Evolutionary conservation across 148 eudicot species (phyloP).

Genomic region (Rhododendron kiyosumense): DNA sequence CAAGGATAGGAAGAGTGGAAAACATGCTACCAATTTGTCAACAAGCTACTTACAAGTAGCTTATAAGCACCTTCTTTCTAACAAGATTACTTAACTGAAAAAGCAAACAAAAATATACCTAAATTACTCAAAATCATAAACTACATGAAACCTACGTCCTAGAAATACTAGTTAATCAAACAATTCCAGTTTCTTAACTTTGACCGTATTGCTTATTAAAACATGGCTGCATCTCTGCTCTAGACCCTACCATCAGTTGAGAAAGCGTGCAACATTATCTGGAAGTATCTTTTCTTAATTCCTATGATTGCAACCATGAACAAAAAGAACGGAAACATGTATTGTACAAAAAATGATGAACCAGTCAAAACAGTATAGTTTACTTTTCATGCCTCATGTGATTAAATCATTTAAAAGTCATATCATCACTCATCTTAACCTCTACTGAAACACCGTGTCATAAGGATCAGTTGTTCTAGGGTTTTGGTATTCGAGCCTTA

Average conservation of each 20-base stretch:
- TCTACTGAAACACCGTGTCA: not conserved
- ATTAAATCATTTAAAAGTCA: not conserved
- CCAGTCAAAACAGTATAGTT: not conserved
- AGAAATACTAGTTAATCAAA: not conserved
- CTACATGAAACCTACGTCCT: not conserved
- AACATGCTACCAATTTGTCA: not conserved
- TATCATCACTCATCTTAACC: not conserved
- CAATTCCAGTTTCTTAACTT: not conserved
- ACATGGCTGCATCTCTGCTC: not conserved
- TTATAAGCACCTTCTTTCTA: not conserved
- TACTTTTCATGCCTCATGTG: not conserved
- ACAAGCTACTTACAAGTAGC: not conserved
- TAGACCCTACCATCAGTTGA: not conserved
- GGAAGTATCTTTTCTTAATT: not conserved
- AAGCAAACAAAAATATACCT: not conserved
- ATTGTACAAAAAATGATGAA: not conserved
- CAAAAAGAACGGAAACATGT: not conserved
- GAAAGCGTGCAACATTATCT: not conserved
- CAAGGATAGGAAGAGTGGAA: not conserved
- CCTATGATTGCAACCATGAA: not conserved
- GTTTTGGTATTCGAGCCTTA: not conserved
- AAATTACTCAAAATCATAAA: not conserved
- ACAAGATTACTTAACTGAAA: not conserved
- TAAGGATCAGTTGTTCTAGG: not conserved
- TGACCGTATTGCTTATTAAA: not conserved